phyloP scores from a whole-genome alignment of 163 green algal species.

The Scenedesmus sp. region DNA sequence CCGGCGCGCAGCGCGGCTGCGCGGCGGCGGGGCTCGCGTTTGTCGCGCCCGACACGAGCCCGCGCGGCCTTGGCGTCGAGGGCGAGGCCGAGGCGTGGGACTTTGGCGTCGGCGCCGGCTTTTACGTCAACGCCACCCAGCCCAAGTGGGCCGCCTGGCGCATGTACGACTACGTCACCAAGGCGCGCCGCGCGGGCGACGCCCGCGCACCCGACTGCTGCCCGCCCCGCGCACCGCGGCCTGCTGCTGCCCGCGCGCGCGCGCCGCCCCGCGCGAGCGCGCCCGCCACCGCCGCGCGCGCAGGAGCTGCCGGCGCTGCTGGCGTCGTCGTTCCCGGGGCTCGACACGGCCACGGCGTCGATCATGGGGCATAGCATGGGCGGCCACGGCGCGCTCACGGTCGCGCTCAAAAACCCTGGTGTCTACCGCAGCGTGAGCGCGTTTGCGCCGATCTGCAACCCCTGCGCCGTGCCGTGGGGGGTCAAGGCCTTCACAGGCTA shows the following conservation, averaged over 20 bases:
- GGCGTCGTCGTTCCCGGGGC: conserved; percentile 51
- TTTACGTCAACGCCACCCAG: conserved; percentile 97
- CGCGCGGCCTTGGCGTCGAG: conserved; percentile 76
- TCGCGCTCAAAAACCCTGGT: conserved; percentile 89
- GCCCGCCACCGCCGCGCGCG: background rate
- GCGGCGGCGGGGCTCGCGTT: conserved; percentile 81
- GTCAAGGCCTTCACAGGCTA: conserved; percentile 81
- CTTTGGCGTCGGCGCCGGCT: conserved; percentile 92
- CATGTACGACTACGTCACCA: conserved; percentile 96
- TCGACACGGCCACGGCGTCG: conserved; percentile 72
- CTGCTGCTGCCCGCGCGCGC: background rate
- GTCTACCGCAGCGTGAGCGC: conserved; percentile 85
- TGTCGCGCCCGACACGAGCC: conserved; percentile 94
- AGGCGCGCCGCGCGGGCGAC: conserved; percentile 36
- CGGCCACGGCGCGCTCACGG: conserved; percentile 86
- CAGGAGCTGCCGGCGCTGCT: conserved; percentile 88
- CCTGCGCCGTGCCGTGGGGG: conserved; percentile 86
- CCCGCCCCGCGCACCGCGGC: background rate
- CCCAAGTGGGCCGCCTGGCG: conserved; percentile 79
- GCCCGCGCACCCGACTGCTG: background rate
- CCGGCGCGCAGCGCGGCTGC: conserved; percentile 53
- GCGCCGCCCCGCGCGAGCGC: no score
- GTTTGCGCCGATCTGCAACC: conserved; percentile 96
- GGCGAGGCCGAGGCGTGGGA: conserved; percentile 89
- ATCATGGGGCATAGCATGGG: conserved; percentile 97